Evolutionary conservation across 2,329 filamentous ascomycete species (phyloP).

Genomic region (Diaporthe australafricana): DNA sequence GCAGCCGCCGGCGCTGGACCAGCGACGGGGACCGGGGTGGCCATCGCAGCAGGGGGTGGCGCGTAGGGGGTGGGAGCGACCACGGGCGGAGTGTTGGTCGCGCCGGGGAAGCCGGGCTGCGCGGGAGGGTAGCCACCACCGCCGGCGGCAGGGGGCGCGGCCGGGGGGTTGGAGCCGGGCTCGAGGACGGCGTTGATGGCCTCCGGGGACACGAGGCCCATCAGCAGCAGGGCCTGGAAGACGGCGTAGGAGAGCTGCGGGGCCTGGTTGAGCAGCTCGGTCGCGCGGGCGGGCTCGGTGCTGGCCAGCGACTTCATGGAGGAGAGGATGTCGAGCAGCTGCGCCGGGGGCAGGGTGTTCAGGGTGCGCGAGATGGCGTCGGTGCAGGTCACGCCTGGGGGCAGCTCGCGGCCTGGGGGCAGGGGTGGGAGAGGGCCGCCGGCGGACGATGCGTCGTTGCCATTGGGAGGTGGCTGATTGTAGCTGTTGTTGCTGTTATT

Average conservation of each 20-base stretch:
- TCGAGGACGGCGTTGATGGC: conserved; percentile 87
- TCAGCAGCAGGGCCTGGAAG: conserved; percentile 92
- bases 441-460: conserved; percentile 46
- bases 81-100: conserved; percentile 62
- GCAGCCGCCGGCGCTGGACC: conserved; percentile 52
- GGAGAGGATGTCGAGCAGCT: conserved; percentile 91
- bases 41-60: conserved; percentile 52
- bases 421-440: conserved; percentile 75
- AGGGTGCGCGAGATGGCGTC: conserved; percentile 95
- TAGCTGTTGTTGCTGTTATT: conserved; percentile 34
- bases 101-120: conserved; percentile 50
- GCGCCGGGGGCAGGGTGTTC: conserved; percentile 84
- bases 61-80: conserved; percentile 57
- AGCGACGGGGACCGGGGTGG: conserved; percentile 46
- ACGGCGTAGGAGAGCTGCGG: conserved; percentile 95
- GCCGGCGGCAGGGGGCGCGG: conserved; percentile 43
- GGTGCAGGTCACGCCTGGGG: conserved; percentile 83
- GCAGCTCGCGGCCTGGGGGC: conserved; percentile 85
- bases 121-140: conserved; percentile 49
- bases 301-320: conserved; percentile 95
- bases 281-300: conserved; percentile 83
- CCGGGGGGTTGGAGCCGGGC: conserved; percentile 54
- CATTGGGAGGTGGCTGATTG: conserved; percentile 47
- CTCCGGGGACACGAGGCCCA: conserved; percentile 90
- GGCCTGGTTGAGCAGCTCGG: conserved; percentile 86